A percentile compares a stretch with the other conserved stretches of the same genome.
phyloP scores from a whole-genome alignment of 2,329 filamentous ascomycete species.

The Trichoderma sp. region DNA sequence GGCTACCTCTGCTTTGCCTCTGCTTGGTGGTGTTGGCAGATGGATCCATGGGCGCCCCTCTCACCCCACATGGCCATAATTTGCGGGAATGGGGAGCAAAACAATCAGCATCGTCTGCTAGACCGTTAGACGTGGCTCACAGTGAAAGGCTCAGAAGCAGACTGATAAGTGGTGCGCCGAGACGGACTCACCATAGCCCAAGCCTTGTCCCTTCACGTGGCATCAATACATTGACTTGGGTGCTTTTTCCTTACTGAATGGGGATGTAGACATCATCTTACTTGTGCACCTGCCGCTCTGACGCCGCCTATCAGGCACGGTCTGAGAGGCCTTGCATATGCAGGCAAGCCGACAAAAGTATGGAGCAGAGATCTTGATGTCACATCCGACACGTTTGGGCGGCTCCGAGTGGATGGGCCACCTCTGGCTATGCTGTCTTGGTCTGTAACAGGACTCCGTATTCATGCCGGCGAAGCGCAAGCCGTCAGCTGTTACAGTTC shows the following conservation, averaged over 20 bases:
- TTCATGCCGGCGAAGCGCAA: background rate
- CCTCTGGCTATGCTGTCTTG: background rate
- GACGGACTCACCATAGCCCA: background rate
- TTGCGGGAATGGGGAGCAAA: background rate
- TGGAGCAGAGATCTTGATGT: slow-evolving; percentile 18
- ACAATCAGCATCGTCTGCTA: background rate
- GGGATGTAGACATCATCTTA: background rate
- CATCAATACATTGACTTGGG: background rate
- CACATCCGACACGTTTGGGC: slow-evolving; percentile 9
- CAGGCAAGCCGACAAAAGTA: background rate
- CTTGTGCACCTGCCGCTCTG: background rate
- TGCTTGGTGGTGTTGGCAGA: background rate
- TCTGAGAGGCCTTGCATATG: slow-evolving; percentile 7
- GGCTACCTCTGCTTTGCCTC: background rate
- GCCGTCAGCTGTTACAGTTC: background rate
- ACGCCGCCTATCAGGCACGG: background rate
- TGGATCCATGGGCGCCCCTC: background rate
- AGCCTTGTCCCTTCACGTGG: background rate
- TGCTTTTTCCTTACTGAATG: background rate
- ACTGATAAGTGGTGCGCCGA: background rate
- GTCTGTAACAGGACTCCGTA: background rate
- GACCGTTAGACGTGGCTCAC: slow-evolving; percentile 3
- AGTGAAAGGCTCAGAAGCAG: background rate
- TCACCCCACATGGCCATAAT: background rate
- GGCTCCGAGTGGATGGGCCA: background rate